Base-by-base conservation (phyloP, 768 basidiomycete species). In the Artomyces pyxidatus region DNA sequence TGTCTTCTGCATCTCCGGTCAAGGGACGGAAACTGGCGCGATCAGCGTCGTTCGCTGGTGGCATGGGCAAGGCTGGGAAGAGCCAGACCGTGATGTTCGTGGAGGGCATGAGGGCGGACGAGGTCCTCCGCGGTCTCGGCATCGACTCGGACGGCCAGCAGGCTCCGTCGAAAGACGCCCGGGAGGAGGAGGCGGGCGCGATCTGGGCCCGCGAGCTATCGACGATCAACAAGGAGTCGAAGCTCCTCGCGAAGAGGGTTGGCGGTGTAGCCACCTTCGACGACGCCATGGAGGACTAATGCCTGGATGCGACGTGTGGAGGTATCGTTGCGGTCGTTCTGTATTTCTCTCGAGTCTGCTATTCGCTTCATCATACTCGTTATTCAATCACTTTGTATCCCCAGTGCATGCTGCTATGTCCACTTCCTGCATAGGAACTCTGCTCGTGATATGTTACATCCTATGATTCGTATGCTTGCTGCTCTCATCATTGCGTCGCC, bases 61-160 rank as follows among this genome's bases (percentile, higher is more conserved):
- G 63, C 47, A 28, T 58, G 47, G 22, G 47, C 50, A 53, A 69
- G 62, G 50, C 49, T n/a, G 27, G 61, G 2, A 59, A 57, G 38
- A 58, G 64, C 16, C 64, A 58, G 38, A 78, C 81, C 42, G 74
- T 85, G 19, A 70, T 67, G 42, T 68, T 88, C 29, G 76, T 72
- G 3, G 72, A 78, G n/a, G 80, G 80, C 22, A 71, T 87, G 25
- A 76, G 83, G 59, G 65, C 66, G 3, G 84, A 85, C 27, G 87
- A 89, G 56, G 71, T 87, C 5, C 64, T 82, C n/a, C 76, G 84
- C 37, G 86, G 85, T 0, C 61, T 89, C 30, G 86, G 85, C 10
- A 68, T 83, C 19, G 57, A 59, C 21, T 56, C 58, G 1, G 57
- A 54, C 3, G 58, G 51, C 23, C 54, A 51, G 3, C 51, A 40